phyloP scores from a whole-genome alignment of 441 rosid genomes.

The Populus hybrid region DNA sequence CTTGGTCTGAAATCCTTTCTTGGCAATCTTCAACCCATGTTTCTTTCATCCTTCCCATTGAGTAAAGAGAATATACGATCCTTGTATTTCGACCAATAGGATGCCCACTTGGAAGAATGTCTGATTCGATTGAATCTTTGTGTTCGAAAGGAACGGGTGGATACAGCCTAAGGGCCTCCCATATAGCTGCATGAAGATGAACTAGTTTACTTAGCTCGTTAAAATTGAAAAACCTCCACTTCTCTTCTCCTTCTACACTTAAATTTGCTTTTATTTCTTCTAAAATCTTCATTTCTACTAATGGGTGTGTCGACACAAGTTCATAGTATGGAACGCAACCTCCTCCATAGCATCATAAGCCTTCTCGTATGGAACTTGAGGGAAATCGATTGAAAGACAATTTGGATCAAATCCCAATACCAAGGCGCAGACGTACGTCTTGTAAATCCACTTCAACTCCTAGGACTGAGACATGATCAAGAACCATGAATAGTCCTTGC shows the following conservation, averaged over 20 bases:
- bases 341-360: slow-evolving; percentile 34
- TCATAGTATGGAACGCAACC: background rate
- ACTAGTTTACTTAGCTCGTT: slow-evolving; percentile 7
- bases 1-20: slow-evolving; percentile 20
- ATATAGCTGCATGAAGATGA: slow-evolving; percentile 16
- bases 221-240: background rate
- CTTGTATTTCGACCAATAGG: slow-evolving; percentile 1
- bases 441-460: slow-evolving; percentile 27
- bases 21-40: slow-evolving; percentile 25
- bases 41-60: slow-evolving; percentile 23
- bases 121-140: slow-evolving; percentile 11
- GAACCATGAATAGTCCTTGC: slow-evolving; percentile 32
- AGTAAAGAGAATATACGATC: slow-evolving; percentile 6
- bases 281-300: background rate
- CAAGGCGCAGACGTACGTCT: slow-evolving; percentile 28
- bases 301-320: background rate
- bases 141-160: slow-evolving; percentile 21
- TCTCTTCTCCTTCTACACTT: background rate
- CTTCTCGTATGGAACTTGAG: slow-evolving; percentile 23
- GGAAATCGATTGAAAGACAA: slow-evolving; percentile 31
- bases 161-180: slow-evolving; percentile 18
- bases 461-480: slow-evolving; percentile 21
- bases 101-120: slow-evolving; percentile 23
- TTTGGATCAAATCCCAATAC: slow-evolving; percentile 31
- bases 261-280: background rate